phyloP scores from a whole-genome alignment of 768 basidiomycete species.

The Leucocoprinus sp. region DNA sequence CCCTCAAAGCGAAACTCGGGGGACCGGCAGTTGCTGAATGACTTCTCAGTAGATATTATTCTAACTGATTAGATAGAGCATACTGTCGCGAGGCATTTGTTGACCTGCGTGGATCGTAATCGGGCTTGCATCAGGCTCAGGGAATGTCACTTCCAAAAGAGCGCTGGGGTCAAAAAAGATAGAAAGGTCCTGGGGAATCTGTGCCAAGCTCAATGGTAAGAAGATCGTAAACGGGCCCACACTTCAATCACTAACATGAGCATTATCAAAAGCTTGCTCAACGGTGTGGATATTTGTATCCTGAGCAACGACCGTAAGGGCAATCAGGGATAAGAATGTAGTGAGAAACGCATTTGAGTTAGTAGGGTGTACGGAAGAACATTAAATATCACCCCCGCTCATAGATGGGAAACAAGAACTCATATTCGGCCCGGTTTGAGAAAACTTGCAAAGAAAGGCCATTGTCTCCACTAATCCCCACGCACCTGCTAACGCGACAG shows the following conservation, averaged over 20 bases:
- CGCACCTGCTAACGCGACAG: no score
- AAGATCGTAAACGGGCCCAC: neutral
- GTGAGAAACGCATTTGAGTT: constrained; percentile 8
- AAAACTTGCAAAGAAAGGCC: no score
- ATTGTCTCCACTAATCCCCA: no score
- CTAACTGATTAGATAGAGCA: neutral
- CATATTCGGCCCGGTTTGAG: no score
- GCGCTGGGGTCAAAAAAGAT: constrained; percentile 27
- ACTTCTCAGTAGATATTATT: constrained; percentile 2
- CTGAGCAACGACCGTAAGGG: constrained; percentile 17
- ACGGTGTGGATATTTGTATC: constrained; percentile 23
- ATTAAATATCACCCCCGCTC: neutral
- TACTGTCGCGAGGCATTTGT: constrained; percentile 27
- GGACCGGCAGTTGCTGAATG: constrained; percentile 30
- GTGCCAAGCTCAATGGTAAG: neutral
- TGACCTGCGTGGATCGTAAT: constrained; percentile 28
- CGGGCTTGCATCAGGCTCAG: constrained; percentile 19
- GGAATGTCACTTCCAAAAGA: constrained; percentile 28
- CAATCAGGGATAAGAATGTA: constrained; percentile 3
- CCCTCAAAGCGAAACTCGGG: constrained; percentile 25
- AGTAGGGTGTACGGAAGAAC: neutral
- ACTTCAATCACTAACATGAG: constrained; percentile 14
- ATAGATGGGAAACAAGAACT: neutral
- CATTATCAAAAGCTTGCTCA: constrained; percentile 21
- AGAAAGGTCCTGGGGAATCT: constrained; percentile 26